Conservation (phyloP, 2,329 filamentous ascomycete species). For the Cyclaneusma minus region DNA sequence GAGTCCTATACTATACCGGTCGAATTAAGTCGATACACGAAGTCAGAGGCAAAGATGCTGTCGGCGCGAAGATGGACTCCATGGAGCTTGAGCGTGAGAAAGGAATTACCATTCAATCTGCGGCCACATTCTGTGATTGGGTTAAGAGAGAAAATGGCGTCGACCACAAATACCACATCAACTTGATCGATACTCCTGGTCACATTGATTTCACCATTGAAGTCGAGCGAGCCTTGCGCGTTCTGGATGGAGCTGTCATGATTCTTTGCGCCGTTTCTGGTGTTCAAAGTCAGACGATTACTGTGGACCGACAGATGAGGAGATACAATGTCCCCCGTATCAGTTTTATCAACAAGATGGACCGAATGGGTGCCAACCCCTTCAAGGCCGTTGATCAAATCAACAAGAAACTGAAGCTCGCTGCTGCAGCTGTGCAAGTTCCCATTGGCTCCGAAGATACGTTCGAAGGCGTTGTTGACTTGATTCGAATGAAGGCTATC, state of each 20-base stretch:
- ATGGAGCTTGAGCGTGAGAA: conserved; percentile 98
- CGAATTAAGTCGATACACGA: conserved; percentile 96
- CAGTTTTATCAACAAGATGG: conserved; percentile 99
- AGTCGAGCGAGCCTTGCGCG: conserved; percentile 85
- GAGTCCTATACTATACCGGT: conserved; percentile 95
- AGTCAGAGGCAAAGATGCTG: conserved; percentile 83
- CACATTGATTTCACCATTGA: conserved; percentile 99
- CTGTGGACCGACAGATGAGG: conserved; percentile 96
- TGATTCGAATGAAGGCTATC: conserved; percentile 82
- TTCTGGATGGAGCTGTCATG: conserved; percentile 95
- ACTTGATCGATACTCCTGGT: conserved; percentile 94
- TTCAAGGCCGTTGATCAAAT: conserved; percentile 98
- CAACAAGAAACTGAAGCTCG: conserved; percentile 86
- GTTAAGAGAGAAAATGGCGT: conserved; percentile 68
- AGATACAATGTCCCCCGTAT: conserved; percentile 92
- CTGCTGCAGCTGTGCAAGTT: conserved; percentile 84
- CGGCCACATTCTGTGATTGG: conserved; percentile 97
- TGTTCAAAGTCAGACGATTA: conserved; percentile 96
- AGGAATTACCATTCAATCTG: conserved; percentile 97
- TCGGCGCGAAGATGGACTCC: conserved; percentile 98
- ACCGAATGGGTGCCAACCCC: conserved; percentile 94
- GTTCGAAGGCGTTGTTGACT: conserved; percentile 82
- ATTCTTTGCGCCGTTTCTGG: conserved; percentile 95
- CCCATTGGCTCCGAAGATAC: conserved; percentile 87
- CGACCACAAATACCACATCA: conserved; percentile 90